Evolutionary conservation across 1,284 basidiomycete genomes (phyloP).

Genomic region (Fomitiporia mediterranea): DNA sequence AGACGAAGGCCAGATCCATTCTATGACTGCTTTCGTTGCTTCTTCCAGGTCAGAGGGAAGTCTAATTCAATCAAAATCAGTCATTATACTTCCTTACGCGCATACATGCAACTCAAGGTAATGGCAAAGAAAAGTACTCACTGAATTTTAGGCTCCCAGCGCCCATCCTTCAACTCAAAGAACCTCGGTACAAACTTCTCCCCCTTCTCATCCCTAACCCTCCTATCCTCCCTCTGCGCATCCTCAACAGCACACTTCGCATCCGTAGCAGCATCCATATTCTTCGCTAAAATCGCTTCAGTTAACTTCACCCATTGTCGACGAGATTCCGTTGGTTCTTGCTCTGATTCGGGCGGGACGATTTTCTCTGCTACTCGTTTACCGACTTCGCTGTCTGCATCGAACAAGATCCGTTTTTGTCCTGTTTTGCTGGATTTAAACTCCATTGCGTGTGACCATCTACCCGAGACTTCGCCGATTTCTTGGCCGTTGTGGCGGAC

Average conservation of each 20-base stretch:
- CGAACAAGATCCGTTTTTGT: slow-evolving; percentile 77
- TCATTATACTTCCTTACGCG: neutral
- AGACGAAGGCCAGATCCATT: slow-evolving; percentile 52
- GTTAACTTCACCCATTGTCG: slow-evolving; percentile 88
- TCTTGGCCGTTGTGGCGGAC: slow-evolving; percentile 67
- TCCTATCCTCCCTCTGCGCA: slow-evolving; percentile 81
- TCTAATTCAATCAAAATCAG: slow-evolving; percentile 34
- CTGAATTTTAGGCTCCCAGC: slow-evolving; percentile 80
- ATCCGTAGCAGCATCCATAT: slow-evolving; percentile 92
- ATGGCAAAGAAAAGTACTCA: slow-evolving; percentile 33
- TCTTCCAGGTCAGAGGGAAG: slow-evolving; percentile 64
- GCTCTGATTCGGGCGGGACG: slow-evolving; percentile 80
- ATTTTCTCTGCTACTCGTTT: slow-evolving; percentile 75
- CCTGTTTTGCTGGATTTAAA: slow-evolving; percentile 71
- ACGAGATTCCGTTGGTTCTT: slow-evolving; percentile 88
- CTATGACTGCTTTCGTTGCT: slow-evolving; percentile 53
- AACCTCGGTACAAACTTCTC: slow-evolving; percentile 68
- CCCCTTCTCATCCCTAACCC: slow-evolving; percentile 71
- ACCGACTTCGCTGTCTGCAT: slow-evolving; percentile 67
- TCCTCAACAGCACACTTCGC: slow-evolving; percentile 93
- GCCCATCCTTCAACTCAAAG: slow-evolving; percentile 74
- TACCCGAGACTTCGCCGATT: slow-evolving; percentile 83
- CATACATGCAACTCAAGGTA: neutral
- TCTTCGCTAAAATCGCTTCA: slow-evolving; percentile 78
- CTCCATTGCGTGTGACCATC: slow-evolving; percentile 92